phyloP scores from a whole-genome alignment of 1,139 yeast genomes.

The Candida sp. region DNA sequence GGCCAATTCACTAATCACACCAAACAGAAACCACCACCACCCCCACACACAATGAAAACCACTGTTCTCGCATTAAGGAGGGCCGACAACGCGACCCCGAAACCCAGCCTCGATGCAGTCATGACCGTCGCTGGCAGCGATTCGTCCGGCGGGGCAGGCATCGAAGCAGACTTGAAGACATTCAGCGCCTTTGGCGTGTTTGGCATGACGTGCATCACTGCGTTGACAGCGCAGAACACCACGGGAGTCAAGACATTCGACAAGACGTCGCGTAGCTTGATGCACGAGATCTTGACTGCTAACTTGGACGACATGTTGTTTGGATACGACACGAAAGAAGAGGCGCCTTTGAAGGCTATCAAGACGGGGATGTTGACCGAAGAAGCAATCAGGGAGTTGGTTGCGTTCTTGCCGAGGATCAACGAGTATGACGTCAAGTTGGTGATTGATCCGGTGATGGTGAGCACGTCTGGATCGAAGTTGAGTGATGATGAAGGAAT shows the following conservation, averaged over 20 bases:
- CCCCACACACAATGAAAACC: not conserved
- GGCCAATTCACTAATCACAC: not conserved
- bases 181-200: slow-evolving; percentile 79
- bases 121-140: slow-evolving; percentile 85
- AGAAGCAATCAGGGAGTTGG: slow-evolving; percentile 57
- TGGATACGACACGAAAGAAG: slow-evolving; percentile 23
- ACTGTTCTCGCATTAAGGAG: not conserved
- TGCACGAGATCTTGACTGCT: slow-evolving; percentile 53
- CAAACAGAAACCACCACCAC: not conserved
- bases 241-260: slow-evolving; percentile 58
- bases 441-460: slow-evolving; percentile 85
- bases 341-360: slow-evolving; percentile 56
- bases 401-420: slow-evolving; percentile 32
- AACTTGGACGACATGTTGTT: slow-evolving; percentile 64
- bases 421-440: slow-evolving; percentile 35
- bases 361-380: slow-evolving; percentile 83
- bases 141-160: slow-evolving; percentile 94
- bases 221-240: slow-evolving; percentile 86
- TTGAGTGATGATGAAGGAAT: slow-evolving; percentile 56
- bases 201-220: slow-evolving; percentile 81
- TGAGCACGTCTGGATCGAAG: slow-evolving; percentile 74
- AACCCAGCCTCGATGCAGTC: slow-evolving; percentile 40
- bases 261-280: slow-evolving; percentile 45
- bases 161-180: slow-evolving; percentile 91
- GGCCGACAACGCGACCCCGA: not conserved